These are phyloP conservation scores for Solanum gandarillasii DNA, from an alignment of 257 asterid genomes.

Conservation along the genomic window DNA sequence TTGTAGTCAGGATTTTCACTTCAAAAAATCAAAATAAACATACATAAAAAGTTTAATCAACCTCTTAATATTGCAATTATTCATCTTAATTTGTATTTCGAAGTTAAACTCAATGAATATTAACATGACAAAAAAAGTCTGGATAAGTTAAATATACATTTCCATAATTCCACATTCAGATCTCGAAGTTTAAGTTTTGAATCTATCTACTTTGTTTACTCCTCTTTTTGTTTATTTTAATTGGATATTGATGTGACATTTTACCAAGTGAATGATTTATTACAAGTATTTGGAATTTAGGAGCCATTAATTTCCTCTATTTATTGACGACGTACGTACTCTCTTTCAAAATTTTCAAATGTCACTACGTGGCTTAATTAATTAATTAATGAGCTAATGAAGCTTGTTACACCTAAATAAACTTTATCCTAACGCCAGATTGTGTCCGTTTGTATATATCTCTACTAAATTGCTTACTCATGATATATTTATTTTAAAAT, in stretches of 20 bases:
- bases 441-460: background rate
- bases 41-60: background rate
- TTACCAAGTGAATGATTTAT: background rate
- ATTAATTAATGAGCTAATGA: background rate
- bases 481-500: background rate
- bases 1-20: background rate
- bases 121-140: background rate
- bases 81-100: background rate
- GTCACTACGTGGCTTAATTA: background rate
- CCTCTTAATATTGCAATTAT: background rate
- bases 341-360: background rate
- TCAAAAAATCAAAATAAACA: background rate
- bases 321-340: background rate
- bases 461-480: background rate
- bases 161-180: background rate
- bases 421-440: background rate
- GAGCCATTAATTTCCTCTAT: background rate
- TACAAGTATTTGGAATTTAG: background rate
- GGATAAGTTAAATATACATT: background rate
- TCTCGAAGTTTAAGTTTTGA: background rate
- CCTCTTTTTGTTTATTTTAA: background rate
- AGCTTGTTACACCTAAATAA: background rate
- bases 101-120: background rate
- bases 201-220: background rate
- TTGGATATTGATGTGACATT: background rate